Conservation (phyloP, 306 rosid genomes). For the Dryas octopetala region DNA sequence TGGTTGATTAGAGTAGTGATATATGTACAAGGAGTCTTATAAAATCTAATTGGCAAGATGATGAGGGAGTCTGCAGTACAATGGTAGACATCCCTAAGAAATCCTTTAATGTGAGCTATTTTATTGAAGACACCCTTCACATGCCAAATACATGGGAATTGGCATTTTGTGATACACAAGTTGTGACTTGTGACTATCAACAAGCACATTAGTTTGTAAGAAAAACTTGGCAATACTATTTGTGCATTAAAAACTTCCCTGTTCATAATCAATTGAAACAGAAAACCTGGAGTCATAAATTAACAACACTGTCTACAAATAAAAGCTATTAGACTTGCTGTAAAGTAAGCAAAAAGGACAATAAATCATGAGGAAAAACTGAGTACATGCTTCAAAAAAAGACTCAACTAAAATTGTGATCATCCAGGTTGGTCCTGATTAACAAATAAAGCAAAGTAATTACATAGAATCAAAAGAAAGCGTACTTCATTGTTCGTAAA, state of each 20-base stretch:
- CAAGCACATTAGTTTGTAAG: neutral
- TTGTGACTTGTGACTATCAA: neutral
- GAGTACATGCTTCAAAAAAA: slow-evolving; percentile 19
- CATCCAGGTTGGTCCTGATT: neutral
- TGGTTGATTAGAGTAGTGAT: neutral
- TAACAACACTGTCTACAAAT: neutral
- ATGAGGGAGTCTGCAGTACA: neutral
- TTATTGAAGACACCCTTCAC: too few relatives aligned
- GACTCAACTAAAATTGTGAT: neutral
- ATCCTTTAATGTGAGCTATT: neutral
- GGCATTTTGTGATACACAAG: too few relatives aligned
- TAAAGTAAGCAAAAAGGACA: neutral
- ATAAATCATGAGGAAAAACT: neutral
- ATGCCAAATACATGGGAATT: neutral
- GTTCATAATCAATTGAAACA: neutral
- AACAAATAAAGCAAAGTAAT: slow-evolving; percentile 8
- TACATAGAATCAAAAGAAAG: slow-evolving; percentile 17
- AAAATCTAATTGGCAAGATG: neutral
- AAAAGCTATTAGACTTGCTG: neutral
- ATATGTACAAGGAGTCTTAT: neutral
- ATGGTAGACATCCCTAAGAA: neutral
- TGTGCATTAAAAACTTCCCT: neutral
- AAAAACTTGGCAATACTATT: neutral
- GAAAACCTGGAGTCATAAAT: neutral
- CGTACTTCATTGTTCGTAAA: slow-evolving; percentile 90